These are phyloP conservation scores for Chalciporus chontae DNA, from an alignment of 768 basidiomycete species.

Conservation along the genomic window DNA sequence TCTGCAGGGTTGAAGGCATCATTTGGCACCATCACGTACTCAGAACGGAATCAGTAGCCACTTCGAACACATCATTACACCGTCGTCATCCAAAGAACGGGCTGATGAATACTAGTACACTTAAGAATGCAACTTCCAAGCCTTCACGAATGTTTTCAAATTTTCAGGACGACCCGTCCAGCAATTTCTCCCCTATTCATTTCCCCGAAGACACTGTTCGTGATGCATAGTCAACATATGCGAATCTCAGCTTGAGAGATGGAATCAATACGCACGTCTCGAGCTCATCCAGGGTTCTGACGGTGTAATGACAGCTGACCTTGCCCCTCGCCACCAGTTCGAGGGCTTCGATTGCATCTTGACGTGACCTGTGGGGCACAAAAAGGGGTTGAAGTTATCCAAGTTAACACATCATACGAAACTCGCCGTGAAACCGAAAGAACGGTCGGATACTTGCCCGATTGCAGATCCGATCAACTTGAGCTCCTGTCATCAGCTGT, in stretches of 20 bases:
- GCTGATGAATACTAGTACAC: neutral
- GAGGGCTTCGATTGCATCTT: conserved; percentile 47
- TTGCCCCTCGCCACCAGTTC: conserved; percentile 40
- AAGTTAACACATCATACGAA: neutral
- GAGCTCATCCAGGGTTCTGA: conserved; percentile 28
- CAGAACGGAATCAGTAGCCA: no score
- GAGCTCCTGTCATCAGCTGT: conserved; percentile 14
- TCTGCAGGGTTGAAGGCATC: no score
- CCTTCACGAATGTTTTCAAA: conserved; percentile 9
- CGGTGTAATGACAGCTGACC: conserved; percentile 32
- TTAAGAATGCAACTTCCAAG: no score
- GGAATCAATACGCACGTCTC: conserved; percentile 13
- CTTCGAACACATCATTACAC: no score
- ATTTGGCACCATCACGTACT: no score
- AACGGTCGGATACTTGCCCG: conserved; percentile 11
- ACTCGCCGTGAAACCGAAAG: no score
- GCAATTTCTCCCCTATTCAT: conserved; percentile 14
- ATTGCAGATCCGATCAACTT: conserved; percentile 18
- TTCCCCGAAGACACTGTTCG: conserved; percentile 19
- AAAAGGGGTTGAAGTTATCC: neutral
- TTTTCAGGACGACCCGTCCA: conserved; percentile 20
- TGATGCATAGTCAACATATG: no score
- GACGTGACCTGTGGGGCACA: conserved; percentile 29
- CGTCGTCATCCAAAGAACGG: no score
- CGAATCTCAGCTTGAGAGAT: no score